Evolutionary conservation across 129 eudicot species (phyloP).

Genomic region (Escallonia herrerae): DNA sequence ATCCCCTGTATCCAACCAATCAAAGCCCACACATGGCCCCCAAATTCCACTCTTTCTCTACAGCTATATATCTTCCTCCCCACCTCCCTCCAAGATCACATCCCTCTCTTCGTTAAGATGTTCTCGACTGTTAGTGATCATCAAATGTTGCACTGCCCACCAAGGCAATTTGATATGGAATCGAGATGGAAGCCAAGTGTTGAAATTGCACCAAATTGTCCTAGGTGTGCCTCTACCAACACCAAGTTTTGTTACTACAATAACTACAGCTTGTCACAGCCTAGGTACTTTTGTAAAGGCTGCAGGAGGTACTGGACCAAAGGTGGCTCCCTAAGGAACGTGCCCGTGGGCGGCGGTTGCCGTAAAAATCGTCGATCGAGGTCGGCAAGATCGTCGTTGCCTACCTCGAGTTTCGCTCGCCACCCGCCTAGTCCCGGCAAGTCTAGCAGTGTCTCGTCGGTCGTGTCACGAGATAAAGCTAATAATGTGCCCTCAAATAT

Average conservation of each 20-base stretch:
- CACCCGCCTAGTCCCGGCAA: conserved; percentile 15
- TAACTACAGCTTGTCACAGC: conserved; percentile 82
- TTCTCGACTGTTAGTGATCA: conserved; percentile 13
- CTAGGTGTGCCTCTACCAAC: conserved; percentile 82
- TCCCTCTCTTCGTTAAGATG: conserved; percentile 3
- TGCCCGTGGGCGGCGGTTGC: conserved; percentile 83
- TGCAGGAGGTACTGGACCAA: conserved; percentile 85
- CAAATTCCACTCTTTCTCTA: not conserved
- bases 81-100: not conserved
- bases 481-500: conserved; percentile 25
- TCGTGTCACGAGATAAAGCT: not conserved
- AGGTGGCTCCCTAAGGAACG: conserved; percentile 78
- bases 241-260: conserved; percentile 85
- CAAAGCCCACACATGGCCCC: not conserved
- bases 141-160: conserved; percentile 43
- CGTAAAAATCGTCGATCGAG: conserved; percentile 61
- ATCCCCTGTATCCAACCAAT: conserved; percentile 3
- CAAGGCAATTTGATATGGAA: conserved; percentile 33
- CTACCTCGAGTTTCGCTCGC: conserved; percentile 7
- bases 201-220: conserved; percentile 77
- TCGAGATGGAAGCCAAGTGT: conserved; percentile 43
- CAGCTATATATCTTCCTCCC: not conserved
- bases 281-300: conserved; percentile 80
- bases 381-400: conserved; percentile 14
- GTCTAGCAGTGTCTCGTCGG: conserved; percentile 13